Evolutionary conservation across 2,329 filamentous ascomycete species (phyloP), one percentile per base, ranked within the genome.

Genomic region (Colletotrichum tanaceti): DNA sequence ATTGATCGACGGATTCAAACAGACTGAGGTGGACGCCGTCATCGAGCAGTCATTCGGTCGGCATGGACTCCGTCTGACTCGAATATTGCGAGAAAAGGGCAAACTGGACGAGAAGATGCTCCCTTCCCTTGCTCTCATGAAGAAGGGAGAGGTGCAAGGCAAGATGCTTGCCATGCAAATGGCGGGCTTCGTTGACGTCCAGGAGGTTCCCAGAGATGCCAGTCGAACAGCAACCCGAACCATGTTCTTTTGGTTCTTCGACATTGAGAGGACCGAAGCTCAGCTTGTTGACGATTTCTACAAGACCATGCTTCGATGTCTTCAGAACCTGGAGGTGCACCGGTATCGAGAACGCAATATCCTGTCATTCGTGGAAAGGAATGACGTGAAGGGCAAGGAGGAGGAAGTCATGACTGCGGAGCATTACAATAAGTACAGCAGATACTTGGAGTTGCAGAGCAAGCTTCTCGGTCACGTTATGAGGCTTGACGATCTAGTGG

Each of bases 21-120:
- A 94, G 74, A 82, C 87, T 6, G 93, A 98, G 77, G 83, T 98
- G 38, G 93, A 98, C 77, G 89, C 90, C 16, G 90, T 94, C 49
- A 91, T 98, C 64, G 88, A 91, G 71, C 89, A 93, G 60, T 88
- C 89, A 2, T 94, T 93, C 73, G 94, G 93, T 9, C 87, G 88
- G 9, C 84, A 91, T 54, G 93, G 93, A 0, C 86, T 95, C 20
- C 92, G 95, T 10, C 84, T 99, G n/a, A 87, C 94, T 22, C 91
- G 93, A 22, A 93, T 98, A 63, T 86, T 99, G 22, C 87, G 91
- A 46, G 90, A 92, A 67, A 93, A 94, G 76, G 96, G 96, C 61
- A 97, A 96, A 76, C 84, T 98, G n/a, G 95, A 98, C 73, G 96
- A 99, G 79, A 97, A 97, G 79, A 90, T 92, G 70, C 85, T 98